These are phyloP conservation scores for Saccharomyces hybrid DNA, from an alignment of 1,139 yeast species.

Conservation along the genomic window DNA sequence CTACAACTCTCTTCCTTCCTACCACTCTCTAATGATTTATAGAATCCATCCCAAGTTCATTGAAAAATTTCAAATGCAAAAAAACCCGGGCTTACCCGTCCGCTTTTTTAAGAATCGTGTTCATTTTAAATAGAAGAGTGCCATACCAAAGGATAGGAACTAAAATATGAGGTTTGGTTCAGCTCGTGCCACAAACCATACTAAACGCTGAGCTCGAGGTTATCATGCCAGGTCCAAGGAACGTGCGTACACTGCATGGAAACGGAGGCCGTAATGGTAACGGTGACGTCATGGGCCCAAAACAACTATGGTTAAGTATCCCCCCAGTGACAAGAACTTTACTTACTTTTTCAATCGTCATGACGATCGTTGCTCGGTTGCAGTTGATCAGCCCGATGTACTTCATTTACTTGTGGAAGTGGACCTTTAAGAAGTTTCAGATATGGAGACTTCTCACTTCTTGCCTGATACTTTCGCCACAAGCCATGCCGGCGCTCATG, in stretches of 20 bases:
- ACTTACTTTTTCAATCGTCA: slow-evolving; percentile 4
- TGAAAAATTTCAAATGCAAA: neutral
- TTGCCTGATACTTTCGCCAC: slow-evolving; percentile 20
- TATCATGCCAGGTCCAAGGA: slow-evolving; percentile 1
- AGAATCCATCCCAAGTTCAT: neutral
- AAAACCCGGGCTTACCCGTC: neutral
- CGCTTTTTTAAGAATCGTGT: neutral
- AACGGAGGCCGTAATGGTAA: neutral
- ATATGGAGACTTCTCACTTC: slow-evolving; percentile 27
- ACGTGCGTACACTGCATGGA: neutral
- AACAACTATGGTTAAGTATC: slow-evolving; percentile 11
- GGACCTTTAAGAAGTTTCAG: slow-evolving; percentile 14
- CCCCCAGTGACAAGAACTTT: slow-evolving; percentile 21
- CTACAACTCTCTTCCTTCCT: neutral
- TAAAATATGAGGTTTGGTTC: too few relatives aligned
- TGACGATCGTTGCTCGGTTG: slow-evolving; percentile 2
- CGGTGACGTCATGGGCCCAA: neutral
- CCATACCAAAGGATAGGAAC: neutral
- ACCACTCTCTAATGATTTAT: neutral
- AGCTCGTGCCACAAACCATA: neutral
- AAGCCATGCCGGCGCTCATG: slow-evolving; percentile 24
- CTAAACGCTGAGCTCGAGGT: neutral
- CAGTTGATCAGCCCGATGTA: slow-evolving; percentile 7
- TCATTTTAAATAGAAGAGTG: neutral
- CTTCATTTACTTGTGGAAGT: slow-evolving; percentile 14